Percentiles rank a stretch among this genome's conserved stretches.
These are phyloP conservation scores for Paratinospora sagittata DNA, from an alignment of 164 flowering plant species.

Conservation along the genomic window DNA sequence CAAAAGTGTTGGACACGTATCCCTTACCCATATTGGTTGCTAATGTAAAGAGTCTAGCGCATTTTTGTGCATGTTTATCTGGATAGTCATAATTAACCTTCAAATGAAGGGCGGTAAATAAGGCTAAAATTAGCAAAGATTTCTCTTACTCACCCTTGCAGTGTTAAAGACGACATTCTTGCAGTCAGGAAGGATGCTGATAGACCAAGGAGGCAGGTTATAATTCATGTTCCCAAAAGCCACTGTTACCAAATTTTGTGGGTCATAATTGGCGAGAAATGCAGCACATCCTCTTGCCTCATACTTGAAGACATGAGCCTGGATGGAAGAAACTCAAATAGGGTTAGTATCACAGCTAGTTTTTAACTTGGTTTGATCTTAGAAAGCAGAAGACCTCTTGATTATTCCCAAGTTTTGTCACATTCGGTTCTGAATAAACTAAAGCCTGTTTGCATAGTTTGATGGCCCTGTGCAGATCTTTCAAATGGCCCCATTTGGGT, in stretches of 20 bases:
- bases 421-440: conserved; percentile 56
- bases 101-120: not conserved
- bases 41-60: not conserved
- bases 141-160: conserved; percentile 51
- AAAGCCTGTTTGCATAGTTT: conserved; percentile 75
- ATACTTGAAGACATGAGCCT: conserved; percentile 66
- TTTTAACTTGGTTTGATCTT: not conserved
- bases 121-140: not conserved
- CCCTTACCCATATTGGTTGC: too few species aligned
- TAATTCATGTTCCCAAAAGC: conserved; percentile 42
- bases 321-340: not conserved
- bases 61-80: not conserved
- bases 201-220: conserved; percentile 78
- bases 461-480: conserved; percentile 71
- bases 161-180: conserved; percentile 67
- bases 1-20: too few species aligned
- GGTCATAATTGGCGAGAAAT: conserved; percentile 67
- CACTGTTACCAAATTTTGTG: conserved; percentile 35
- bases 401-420: conserved; percentile 43
- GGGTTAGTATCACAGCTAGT: not conserved
- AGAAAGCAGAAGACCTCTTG: conserved; percentile 42
- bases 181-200: conserved; percentile 96
- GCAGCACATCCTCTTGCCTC: conserved; percentile 67
- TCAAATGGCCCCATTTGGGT: conserved; percentile 84
- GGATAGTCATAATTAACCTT: not conserved